These are phyloP conservation scores for Clohesyomyces aquaticus DNA, from an alignment of 495 filamentous ascomycete genomes.

Conservation along the genomic window DNA sequence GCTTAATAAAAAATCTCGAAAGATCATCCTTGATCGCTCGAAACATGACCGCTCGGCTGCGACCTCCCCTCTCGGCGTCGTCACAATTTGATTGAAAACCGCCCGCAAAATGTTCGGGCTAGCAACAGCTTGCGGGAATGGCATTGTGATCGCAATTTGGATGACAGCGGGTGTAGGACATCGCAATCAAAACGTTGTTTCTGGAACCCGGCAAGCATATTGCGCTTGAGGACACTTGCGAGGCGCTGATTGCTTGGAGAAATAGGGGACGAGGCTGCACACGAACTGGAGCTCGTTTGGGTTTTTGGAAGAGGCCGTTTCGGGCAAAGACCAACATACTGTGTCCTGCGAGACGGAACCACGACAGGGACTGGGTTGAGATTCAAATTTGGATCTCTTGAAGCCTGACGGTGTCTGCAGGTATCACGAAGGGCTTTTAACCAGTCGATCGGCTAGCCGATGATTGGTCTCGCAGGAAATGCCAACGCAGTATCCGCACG, in stretches of 20 bases:
- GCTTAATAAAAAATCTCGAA: constrained; percentile 4
- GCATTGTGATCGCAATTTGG: constrained; percentile 1
- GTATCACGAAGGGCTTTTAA: no score
- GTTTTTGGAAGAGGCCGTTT: background rate
- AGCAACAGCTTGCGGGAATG: background rate
- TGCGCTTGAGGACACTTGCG: constrained; percentile 5
- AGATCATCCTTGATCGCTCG: constrained; percentile 2
- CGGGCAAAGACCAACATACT: background rate
- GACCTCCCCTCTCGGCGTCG: background rate
- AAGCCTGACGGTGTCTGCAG: no score
- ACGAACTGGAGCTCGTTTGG: background rate
- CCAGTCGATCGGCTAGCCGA: no score
- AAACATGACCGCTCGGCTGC: background rate
- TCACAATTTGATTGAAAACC: constrained; percentile 3
- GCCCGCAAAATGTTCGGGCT: background rate
- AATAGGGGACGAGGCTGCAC: background rate
- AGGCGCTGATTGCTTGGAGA: background rate
- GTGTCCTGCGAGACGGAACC: background rate
- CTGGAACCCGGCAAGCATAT: constrained; percentile 8
- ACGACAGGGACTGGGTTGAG: background rate
- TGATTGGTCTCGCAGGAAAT: no score
- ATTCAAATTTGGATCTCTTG: background rate
- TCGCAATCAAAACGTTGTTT: constrained; percentile 21
- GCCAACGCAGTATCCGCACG: background rate
- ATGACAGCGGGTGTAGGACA: background rate